These are phyloP conservation scores for Neotropicomus parvogracilis DNA, from an alignment of 1,284 basidiomycete genomes.

Conservation along the genomic window DNA sequence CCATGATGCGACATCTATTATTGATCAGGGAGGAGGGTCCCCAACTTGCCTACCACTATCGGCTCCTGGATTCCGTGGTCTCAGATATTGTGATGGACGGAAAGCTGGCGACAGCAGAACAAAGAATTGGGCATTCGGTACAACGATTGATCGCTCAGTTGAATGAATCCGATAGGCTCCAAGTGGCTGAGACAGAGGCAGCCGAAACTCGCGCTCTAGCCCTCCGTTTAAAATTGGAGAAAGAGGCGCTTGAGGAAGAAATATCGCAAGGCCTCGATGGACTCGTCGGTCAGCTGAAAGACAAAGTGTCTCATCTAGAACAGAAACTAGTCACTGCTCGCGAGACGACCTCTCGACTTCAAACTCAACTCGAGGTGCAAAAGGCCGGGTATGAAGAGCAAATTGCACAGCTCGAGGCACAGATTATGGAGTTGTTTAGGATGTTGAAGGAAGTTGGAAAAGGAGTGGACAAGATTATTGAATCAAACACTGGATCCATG, in stretches of 20 bases:
- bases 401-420: slow-evolving; percentile 84
- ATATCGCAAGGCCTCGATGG: slow-evolving; percentile 80
- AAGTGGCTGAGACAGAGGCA: slow-evolving; percentile 77
- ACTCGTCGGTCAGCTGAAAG: slow-evolving; percentile 79
- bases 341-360: slow-evolving; percentile 71
- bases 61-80: slow-evolving; percentile 90
- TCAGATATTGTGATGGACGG: slow-evolving; percentile 93
- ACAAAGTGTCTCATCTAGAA: slow-evolving; percentile 70
- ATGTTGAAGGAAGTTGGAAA: slow-evolving; percentile 85
- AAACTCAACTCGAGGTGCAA: slow-evolving; percentile 79
- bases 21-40: slow-evolving; percentile 88
- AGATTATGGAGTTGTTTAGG: slow-evolving; percentile 91
- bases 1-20: slow-evolving; percentile 89
- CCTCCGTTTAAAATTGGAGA: slow-evolving; percentile 65
- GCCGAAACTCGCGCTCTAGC: slow-evolving; percentile 64
- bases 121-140: slow-evolving; percentile 86
- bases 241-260: slow-evolving; percentile 76
- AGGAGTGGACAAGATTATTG: slow-evolving; percentile 73
- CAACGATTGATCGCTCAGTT: slow-evolving; percentile 87
- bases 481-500: slow-evolving; percentile 56
- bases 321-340: slow-evolving; percentile 79
- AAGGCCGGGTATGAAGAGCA: slow-evolving; percentile 82
- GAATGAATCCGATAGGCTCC: slow-evolving; percentile 86
- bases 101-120: slow-evolving; percentile 80
- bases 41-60: slow-evolving; percentile 83